Evolutionary conservation across 768 basidiomycete species (phyloP).

Genomic region (Albatrellus ellisii): DNA sequence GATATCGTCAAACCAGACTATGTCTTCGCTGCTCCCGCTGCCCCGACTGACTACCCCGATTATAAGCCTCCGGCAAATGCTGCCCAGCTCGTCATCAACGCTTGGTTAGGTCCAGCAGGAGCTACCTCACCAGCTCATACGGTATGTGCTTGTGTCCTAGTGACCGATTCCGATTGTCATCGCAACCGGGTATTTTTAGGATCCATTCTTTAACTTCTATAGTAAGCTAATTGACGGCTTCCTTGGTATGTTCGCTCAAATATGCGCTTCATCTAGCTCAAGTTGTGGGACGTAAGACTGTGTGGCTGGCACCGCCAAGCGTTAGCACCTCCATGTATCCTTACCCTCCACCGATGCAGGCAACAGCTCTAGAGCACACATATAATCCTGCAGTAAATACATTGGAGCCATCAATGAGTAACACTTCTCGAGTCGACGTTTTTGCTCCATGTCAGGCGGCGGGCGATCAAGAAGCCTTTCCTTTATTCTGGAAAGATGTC

Average conservation of each 20-base stretch:
- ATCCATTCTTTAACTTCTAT: slow-evolving; percentile 89
- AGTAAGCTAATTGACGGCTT: slow-evolving; percentile 30
- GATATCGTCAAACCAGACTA: slow-evolving; percentile 88
- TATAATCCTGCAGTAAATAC: slow-evolving; percentile 28
- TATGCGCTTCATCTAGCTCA: slow-evolving; percentile 54
- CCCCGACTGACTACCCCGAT: slow-evolving; percentile 27
- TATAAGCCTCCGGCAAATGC: slow-evolving; percentile 58
- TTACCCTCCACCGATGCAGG: slow-evolving; percentile 19
- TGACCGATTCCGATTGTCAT: slow-evolving; percentile 2
- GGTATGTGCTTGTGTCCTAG: slow-evolving; percentile 28
- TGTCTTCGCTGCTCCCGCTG: slow-evolving; percentile 49
- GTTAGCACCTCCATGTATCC: slow-evolving; percentile 47
- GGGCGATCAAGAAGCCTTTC: slow-evolving; percentile 21
- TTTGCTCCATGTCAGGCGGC: slow-evolving; percentile 28
- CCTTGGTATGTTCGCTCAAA: not conserved
- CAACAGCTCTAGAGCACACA: slow-evolving; percentile 4
- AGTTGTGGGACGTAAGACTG: slow-evolving; percentile 76
- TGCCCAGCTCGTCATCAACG: slow-evolving; percentile 56
- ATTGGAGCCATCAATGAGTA: slow-evolving; percentile 42
- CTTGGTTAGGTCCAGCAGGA: slow-evolving; percentile 71
- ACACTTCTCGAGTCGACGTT: slow-evolving; percentile 78
- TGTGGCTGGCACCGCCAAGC: slow-evolving; percentile 81
- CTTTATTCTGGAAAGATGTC: slow-evolving; percentile 43
- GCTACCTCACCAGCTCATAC: slow-evolving; percentile 87
- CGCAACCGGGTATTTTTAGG: slow-evolving; percentile 33